These are phyloP conservation scores for Sarocladium oryzae DNA, from an alignment of 2,329 filamentous ascomycete species.

Conservation along the genomic window DNA sequence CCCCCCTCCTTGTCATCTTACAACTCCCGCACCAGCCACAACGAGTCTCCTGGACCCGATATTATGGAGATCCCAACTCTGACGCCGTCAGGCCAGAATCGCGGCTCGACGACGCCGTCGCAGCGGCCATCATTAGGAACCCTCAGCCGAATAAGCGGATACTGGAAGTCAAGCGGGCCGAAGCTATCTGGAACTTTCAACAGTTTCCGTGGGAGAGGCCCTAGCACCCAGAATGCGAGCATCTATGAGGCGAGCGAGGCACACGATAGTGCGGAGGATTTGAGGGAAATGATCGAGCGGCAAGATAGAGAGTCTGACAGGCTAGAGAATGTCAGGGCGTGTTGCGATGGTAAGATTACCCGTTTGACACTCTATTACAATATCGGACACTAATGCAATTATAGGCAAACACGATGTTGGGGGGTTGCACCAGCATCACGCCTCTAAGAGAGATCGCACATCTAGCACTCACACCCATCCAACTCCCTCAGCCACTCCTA, in stretches of 20 bases:
- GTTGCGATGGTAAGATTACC: constrained; percentile 77
- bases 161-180: constrained; percentile 45
- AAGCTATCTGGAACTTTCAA: constrained; percentile 43
- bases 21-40: constrained; percentile 65
- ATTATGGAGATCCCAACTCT: constrained; percentile 50
- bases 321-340: constrained; percentile 92
- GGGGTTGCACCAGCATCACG: constrained; percentile 40
- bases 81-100: constrained; percentile 42
- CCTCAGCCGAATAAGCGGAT: constrained; percentile 53
- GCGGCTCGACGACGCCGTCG: constrained; percentile 16
- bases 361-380: background rate
- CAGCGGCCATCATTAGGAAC: constrained; percentile 37
- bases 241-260: constrained; percentile 58
- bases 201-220: constrained; percentile 46
- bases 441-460: background rate
- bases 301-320: constrained; percentile 71
- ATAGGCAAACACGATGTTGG: constrained; percentile 70
- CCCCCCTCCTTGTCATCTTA: constrained; percentile 71
- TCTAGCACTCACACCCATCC: constrained; percentile 4
- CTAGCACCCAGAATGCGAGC: constrained; percentile 34
- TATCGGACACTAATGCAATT: constrained; percentile 21
- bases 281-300: constrained; percentile 71
- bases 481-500: background rate
- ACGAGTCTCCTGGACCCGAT: constrained; percentile 50
- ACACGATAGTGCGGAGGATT: constrained; percentile 75